Percentiles rank a stretch among this genome's conserved stretches.
Conservation (phyloP, 352 stramenopile genomes). For the Phytopythium oedochilum region DNA sequence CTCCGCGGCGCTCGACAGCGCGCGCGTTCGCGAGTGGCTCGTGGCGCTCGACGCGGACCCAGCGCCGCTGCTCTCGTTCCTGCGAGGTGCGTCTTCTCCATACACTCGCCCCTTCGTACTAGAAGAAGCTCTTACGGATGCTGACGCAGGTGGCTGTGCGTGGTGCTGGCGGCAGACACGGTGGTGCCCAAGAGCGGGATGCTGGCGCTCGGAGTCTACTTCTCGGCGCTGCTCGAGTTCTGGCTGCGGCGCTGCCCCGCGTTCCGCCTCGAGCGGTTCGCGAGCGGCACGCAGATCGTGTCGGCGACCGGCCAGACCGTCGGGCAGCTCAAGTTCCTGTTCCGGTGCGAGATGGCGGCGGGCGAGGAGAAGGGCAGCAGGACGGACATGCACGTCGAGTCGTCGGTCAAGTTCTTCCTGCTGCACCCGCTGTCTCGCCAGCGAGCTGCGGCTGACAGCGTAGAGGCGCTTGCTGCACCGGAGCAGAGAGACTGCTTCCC, state of each 20-base stretch:
- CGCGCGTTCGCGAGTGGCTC: conserved; percentile 44
- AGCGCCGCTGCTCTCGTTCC: conserved; percentile 36
- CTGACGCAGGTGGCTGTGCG: conserved; percentile 2
- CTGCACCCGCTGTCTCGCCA: conserved; percentile 24
- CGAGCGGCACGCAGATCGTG: conserved; percentile 57
- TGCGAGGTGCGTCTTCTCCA: conserved; percentile 30
- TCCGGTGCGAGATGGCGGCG: conserved; percentile 30
- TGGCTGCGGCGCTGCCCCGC: conserved; percentile 55
- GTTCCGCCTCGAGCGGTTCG: conserved; percentile 36
- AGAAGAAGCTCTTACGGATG: too few relatives aligned
- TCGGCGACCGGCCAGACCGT: conserved; percentile 56
- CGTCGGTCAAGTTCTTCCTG: conserved; percentile 79
- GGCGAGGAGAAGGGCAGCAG: conserved; percentile 1
- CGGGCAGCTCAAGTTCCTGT: conserved; percentile 75
- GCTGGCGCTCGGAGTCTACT: conserved; percentile 66
- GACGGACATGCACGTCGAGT: conserved; percentile 63
- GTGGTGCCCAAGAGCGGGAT: conserved; percentile 22
- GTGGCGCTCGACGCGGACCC: conserved; percentile 33
- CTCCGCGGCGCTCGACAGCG: conserved; percentile 14
- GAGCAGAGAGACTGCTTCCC: conserved; percentile 12
- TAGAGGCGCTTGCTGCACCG: neutral
- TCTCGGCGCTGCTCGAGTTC: conserved; percentile 63
- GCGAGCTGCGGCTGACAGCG: neutral
- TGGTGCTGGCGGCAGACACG: conserved; percentile 25
- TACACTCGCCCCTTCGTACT: neutral